These are phyloP conservation scores for Diaporthe sp. DNA, from an alignment of 2,329 filamentous ascomycete genomes.

Conservation along the genomic window DNA sequence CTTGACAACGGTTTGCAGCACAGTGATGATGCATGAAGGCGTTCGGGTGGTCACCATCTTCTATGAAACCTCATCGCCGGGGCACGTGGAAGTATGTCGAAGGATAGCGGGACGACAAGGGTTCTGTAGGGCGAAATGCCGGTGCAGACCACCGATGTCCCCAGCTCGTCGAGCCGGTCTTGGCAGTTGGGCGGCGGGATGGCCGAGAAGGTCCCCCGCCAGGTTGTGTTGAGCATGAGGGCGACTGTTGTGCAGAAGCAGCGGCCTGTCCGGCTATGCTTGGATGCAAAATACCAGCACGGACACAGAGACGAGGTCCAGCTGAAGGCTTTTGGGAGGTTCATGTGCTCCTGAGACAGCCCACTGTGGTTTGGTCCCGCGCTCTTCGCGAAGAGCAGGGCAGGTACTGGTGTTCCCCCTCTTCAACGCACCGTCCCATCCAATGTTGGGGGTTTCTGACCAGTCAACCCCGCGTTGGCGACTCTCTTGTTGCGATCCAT, in stretches of 20 bases:
- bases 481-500: conserved; percentile 8
- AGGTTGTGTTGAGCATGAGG: not conserved
- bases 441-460: not conserved
- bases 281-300: not conserved
- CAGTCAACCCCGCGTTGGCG: not conserved
- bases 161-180: not conserved
- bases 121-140: not conserved
- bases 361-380: not conserved
- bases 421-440: conserved; percentile 3
- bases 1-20: conserved; percentile 21
- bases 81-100: not conserved
- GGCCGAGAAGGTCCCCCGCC: not conserved
- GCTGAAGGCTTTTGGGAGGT: not conserved
- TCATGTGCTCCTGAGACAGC: conserved; percentile 17
- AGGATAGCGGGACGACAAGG: not conserved
- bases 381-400: not conserved
- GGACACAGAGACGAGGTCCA: not conserved
- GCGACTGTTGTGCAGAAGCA: not conserved
- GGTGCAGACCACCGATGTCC: not conserved
- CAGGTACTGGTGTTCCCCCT: conserved; percentile 25
- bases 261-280: not conserved
- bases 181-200: conserved; percentile 10
- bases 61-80: not conserved
- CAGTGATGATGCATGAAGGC: not conserved
- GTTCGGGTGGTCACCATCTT: not conserved